phyloP scores from a whole-genome alignment of 2,329 filamentous ascomycete genomes.

The Penicillium brevicompactum region DNA sequence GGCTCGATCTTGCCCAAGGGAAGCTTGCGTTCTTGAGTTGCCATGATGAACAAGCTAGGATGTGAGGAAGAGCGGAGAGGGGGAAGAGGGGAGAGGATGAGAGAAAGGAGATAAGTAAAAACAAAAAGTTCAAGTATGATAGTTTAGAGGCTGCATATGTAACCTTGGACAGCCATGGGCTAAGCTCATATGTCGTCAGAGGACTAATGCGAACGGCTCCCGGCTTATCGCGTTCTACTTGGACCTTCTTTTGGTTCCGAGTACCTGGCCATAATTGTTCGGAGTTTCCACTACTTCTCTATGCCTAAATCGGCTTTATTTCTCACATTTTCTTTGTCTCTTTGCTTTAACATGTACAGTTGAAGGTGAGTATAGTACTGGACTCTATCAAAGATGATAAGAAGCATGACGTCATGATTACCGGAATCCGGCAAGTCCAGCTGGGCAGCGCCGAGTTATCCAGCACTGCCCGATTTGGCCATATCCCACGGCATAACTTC shows the following conservation, averaged over 20 bases:
- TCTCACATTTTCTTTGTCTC: too few species aligned
- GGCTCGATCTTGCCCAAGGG: slow-evolving; percentile 67
- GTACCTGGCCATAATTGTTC: background rate
- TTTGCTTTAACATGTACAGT: too few species aligned
- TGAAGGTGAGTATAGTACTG: too few species aligned
- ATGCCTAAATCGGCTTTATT: too few species aligned
- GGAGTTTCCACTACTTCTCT: too few species aligned
- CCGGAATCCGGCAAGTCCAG: background rate
- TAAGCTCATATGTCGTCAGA: background rate
- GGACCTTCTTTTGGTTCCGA: too few species aligned
- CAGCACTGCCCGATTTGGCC: background rate
- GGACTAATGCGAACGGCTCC: background rate
- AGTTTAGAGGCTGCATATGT: background rate
- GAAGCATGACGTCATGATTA: background rate
- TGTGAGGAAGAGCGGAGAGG: background rate
- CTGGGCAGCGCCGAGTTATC: background rate
- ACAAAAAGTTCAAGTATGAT: background rate
- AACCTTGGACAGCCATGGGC: background rate
- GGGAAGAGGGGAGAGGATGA: background rate
- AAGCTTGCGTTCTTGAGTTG: slow-evolving; percentile 35
- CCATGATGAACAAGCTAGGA: slow-evolving; percentile 23
- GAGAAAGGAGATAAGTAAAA: background rate
- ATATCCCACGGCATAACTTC: background rate
- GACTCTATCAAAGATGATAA: background rate
- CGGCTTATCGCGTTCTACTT: background rate